Base-by-base conservation (phyloP, 306 rosid species). In the Sphenostylis stenocarpa region DNA sequence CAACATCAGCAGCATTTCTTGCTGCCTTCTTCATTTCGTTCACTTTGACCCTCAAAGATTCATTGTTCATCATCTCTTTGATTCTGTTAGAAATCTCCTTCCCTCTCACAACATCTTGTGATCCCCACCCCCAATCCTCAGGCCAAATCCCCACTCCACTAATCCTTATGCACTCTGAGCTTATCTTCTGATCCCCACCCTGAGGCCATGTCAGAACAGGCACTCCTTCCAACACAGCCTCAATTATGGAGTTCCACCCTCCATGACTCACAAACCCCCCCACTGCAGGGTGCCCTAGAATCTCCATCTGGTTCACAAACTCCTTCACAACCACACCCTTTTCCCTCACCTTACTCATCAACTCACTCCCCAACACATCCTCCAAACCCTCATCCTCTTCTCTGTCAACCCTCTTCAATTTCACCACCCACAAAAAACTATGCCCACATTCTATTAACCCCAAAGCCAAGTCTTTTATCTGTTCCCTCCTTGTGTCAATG, bases 371-470 rank as follows among this genome's bases (percentile, higher is more conserved):
- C 44, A 75, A 19, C 51, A 75, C 71, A 12, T 62, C 63, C 11
- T 68, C 77, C 57, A 69, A 1, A 2, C 14, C 76, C 17, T 69
- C 77, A 7, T 69, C 44, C 7, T 78, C 82, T 3, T 78, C 82
- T 4, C 60, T 57, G 6, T 79, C 83, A 23, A 79, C 73, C 2
- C 2, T 14, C 44, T 83, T 87, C 11, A 81, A 78, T 80, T 90
- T 87, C 79, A 86, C 85, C 39, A 83, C 84, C 90, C 90, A 90
- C 75, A 90, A 39, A 70, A 88, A 90, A 12, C 34, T 79, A 57
- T 43, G 79, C 72, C 89, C 88, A 77, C 89, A 66, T 7, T 17
- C 45, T 31, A 77, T 26, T n/a, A 90, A 60, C 52, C 92, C 92
- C 2, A 74, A 33, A 19, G 86, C 86, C 6, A 82, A n/a, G 47